Evolutionary conservation across 176 grass and related monocot species (phyloP).

Genomic region (Puccinellia tenuiflora): DNA sequence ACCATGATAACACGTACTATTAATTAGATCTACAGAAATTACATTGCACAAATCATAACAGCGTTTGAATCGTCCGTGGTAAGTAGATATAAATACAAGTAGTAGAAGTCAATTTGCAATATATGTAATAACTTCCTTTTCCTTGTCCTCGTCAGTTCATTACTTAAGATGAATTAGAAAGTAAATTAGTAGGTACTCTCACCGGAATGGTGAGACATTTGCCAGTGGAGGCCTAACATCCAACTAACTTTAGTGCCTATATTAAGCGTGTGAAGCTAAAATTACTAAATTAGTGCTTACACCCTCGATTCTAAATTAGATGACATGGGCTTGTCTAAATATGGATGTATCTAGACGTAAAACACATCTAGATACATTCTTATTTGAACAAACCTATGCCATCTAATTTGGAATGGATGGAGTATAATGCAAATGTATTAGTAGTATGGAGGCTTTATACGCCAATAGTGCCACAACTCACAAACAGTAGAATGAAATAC

Average conservation of each 20-base stretch:
- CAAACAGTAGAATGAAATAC: neutral
- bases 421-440: neutral
- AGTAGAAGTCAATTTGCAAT: neutral
- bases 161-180: neutral
- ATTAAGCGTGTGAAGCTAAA: neutral
- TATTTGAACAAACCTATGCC: too few relatives aligned
- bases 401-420: too few relatives aligned
- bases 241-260: neutral
- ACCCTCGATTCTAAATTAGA: too few relatives aligned
- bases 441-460: neutral
- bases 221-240: neutral
- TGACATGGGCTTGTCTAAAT: too few relatives aligned
- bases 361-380: too few relatives aligned
- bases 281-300: neutral
- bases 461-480: too few relatives aligned
- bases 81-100: neutral
- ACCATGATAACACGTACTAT: too few relatives aligned
- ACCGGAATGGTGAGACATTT: neutral
- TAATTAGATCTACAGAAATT: neutral
- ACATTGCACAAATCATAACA: neutral
- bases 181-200: neutral
- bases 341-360: too few relatives aligned
- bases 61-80: neutral
- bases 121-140: neutral
- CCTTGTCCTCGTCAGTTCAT: neutral